A percentile compares a stretch with the other conserved stretches of the same genome.
phyloP scores from a whole-genome alignment of 148 eudicot genomes.

The Cornus suecica region DNA sequence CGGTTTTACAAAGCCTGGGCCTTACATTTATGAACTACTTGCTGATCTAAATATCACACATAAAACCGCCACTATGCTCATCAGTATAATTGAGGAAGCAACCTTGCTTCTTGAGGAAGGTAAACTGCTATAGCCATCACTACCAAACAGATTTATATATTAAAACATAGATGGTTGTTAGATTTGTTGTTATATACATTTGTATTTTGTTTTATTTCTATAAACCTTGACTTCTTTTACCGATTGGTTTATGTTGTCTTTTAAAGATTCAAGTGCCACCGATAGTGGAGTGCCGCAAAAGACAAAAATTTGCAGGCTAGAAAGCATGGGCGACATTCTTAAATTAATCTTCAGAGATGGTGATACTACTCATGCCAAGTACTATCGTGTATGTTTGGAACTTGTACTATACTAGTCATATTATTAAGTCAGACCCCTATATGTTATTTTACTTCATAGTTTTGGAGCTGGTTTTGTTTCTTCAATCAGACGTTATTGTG shows the following conservation, averaged over 20 bases:
- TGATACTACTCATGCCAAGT: conserved; percentile 71
- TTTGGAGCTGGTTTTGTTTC: not conserved
- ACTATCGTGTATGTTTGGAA: conserved; percentile 71
- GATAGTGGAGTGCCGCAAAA: conserved; percentile 55
- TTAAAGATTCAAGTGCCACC: conserved; percentile 48
- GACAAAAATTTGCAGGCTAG: conserved; percentile 65
- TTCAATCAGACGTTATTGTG: not conserved
- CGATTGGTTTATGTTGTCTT: not conserved
- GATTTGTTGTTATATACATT: not conserved
- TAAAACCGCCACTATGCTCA: conserved; percentile 62
- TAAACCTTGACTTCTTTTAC: not conserved
- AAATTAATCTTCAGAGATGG: conserved; percentile 69
- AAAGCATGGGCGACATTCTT: conserved; percentile 78
- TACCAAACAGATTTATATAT: not conserved
- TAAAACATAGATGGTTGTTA: not conserved
- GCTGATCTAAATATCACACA: conserved; percentile 71
- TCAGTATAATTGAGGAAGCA: conserved; percentile 74
- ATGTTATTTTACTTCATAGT: not conserved
- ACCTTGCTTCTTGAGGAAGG: conserved; percentile 91
- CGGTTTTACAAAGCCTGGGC: conserved; percentile 94
- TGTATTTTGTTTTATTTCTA: not conserved
- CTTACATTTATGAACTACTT: conserved; percentile 86
- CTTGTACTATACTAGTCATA: not conserved
- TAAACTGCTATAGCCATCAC: conserved; percentile 20
- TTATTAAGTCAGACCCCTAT: not conserved